Evolutionary conservation across 176 grass and related monocot species (phyloP).

Genomic region (Cenchrus fungigraminus): DNA sequence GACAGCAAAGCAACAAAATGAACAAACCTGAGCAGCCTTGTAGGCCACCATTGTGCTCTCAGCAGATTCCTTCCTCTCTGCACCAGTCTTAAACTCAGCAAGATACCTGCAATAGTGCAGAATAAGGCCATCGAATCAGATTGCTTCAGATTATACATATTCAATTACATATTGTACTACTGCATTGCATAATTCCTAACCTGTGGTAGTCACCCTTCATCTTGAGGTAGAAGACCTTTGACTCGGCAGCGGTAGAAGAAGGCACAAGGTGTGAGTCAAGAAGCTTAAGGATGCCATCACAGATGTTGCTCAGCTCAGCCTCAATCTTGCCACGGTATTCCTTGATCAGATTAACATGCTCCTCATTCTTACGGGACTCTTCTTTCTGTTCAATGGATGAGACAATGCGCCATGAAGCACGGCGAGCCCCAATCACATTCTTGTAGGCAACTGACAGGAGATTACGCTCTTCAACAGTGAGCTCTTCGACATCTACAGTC

Average conservation of each 20-base stretch:
- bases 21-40: constrained; percentile 81
- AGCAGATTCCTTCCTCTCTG: constrained; percentile 75
- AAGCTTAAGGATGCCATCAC: constrained; percentile 76
- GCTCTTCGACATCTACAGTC: constrained; percentile 70
- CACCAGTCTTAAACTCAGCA: constrained; percentile 76
- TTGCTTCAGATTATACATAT: not conserved
- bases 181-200: constrained; percentile 37
- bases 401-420: constrained; percentile 91
- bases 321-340: constrained; percentile 88
- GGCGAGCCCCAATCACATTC: constrained; percentile 88
- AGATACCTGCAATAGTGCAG: constrained; percentile 61
- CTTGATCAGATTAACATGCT: constrained; percentile 73
- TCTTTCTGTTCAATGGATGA: constrained; percentile 95
- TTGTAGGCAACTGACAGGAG: constrained; percentile 92
- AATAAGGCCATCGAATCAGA: not conserved
- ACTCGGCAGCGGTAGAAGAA: constrained; percentile 68
- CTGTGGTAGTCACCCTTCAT: constrained; percentile 98
- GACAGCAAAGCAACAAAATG: not conserved
- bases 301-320: constrained; percentile 82
- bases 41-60: constrained; percentile 84
- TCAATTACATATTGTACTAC: not conserved
- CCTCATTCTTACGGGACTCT: constrained; percentile 77
- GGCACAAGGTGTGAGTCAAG: constrained; percentile 87
- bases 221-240: constrained; percentile 94
- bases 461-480: constrained; percentile 91